Evolutionary conservation across 768 basidiomycete genomes (phyloP), one percentile per base, ranked within the genome.

Genomic region (Agrocybe praecox): DNA sequence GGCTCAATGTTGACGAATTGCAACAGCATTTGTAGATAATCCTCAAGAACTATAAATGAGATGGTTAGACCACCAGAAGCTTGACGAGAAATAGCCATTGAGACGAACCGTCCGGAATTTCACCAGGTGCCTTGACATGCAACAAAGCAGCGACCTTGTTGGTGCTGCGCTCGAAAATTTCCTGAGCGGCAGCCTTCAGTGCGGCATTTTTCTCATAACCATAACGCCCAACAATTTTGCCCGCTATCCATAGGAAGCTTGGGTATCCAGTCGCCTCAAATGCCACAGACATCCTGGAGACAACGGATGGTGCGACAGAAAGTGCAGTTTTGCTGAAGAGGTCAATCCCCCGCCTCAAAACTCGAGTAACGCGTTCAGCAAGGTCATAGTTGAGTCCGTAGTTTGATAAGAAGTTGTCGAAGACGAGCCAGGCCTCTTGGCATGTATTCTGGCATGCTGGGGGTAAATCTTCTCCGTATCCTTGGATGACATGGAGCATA

Each of bases 171-270:
- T 96, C 94, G 65, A 89, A 94, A 34, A 90, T 69, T 18, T 80
- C 78, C 53, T 78, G 74, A 59, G 94, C 82, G 7, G 89, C 75
- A 6, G 66, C 72, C 32, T 83, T 83, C 24, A 97, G 65, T 45
- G 71, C 67, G 5, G 77, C 65, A 58, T 88, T 80, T 33, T 84
- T 80, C 54, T 86, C 85, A 46, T 85, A 77, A 17, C 90, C 93
- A 66, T 90, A 97, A 61, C 84, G 81, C 29, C 79, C 78, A n/a
- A 93, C 80, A 23, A 92, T 72, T 72, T 98, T 98, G 44, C 94
- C 91, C 26, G 86, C 88, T 56, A 98, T 92, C 97, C 97, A 99
- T 19, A 98, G 71, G 72, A 93, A 98, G 61, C 90, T 89, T 11
- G 96, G 82, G 65, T 87, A 86, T 0, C 90, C 91, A 10, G 90